phyloP scores from a whole-genome alignment of 495 filamentous ascomycete genomes.

The Trichoderma gamsii region DNA sequence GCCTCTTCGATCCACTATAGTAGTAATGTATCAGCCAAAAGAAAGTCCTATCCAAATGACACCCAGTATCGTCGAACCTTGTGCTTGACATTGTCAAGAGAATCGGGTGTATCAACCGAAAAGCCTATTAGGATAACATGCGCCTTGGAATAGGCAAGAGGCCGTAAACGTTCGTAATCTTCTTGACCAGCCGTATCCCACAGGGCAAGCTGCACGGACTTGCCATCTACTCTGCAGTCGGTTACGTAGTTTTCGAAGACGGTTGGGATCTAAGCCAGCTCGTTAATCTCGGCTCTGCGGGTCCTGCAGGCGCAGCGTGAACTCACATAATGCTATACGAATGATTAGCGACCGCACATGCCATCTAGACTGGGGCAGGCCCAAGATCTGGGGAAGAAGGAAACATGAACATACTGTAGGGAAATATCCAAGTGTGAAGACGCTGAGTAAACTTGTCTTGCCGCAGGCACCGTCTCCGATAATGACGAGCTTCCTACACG shows the following conservation, averaged over 20 bases:
- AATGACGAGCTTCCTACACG: conserved; percentile 90
- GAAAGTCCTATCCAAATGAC: not conserved
- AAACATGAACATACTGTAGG: conserved; percentile 83
- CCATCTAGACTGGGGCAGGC: not conserved
- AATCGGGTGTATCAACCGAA: conserved; percentile 91
- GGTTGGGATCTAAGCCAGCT: conserved; percentile 71
- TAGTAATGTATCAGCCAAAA: conserved; percentile 10
- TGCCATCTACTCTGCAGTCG: conserved; percentile 96
- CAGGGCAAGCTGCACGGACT: conserved; percentile 92
- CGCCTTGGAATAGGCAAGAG: conserved; percentile 93
- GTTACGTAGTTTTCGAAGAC: conserved; percentile 99
- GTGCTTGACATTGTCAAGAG: conserved; percentile 95
- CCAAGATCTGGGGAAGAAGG: conserved; percentile 2
- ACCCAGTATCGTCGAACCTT: conserved; percentile 56
- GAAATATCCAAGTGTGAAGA: conserved; percentile 97
- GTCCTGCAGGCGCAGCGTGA: not conserved
- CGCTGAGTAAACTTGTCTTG: conserved; percentile 94
- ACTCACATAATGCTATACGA: conserved; percentile 65
- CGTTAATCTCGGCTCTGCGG: conserved; percentile 19
- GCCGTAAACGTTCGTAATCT: conserved; percentile 93
- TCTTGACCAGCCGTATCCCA: conserved; percentile 99
- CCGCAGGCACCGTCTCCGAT: conserved; percentile 98
- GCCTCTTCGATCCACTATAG: conserved; percentile 93
- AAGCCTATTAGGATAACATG: conserved; percentile 98
- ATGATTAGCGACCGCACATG: conserved; percentile 18